These are phyloP conservation scores for Trichosporon faecale DNA, from an alignment of 1,284 basidiomycete species.

Conservation along the genomic window DNA sequence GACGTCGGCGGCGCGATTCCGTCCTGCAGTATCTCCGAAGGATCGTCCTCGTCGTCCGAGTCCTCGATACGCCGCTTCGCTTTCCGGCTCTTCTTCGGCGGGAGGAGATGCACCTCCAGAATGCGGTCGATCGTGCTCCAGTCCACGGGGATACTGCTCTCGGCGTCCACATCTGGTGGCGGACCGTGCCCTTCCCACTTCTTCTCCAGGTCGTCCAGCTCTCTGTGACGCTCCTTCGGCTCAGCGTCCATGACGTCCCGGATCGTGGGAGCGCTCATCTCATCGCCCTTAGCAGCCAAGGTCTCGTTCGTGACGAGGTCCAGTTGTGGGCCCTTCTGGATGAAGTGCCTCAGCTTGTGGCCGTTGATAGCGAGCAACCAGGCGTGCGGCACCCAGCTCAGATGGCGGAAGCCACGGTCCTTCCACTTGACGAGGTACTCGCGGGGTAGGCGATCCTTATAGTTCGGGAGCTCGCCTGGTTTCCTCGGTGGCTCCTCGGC, in stretches of 20 bases:
- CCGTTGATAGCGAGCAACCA: slow-evolving; percentile 69
- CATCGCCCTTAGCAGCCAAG: slow-evolving; percentile 48
- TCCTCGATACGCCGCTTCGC: slow-evolving; percentile 39
- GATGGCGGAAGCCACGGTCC: slow-evolving; percentile 68
- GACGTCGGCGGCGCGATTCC: slow-evolving; percentile 36
- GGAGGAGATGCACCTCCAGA: slow-evolving; percentile 67
- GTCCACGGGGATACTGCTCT: slow-evolving; percentile 62
- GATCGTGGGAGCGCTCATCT: slow-evolving; percentile 45
- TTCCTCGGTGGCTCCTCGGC: slow-evolving; percentile 57
- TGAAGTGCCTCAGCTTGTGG: slow-evolving; percentile 70
- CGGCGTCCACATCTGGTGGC: slow-evolving; percentile 60
- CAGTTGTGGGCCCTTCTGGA: slow-evolving; percentile 66
- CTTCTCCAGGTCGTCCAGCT: slow-evolving; percentile 20
- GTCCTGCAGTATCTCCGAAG: slow-evolving; percentile 25
- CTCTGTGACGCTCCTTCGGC: background rate
- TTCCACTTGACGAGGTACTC: slow-evolving; percentile 90
- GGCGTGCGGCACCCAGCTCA: slow-evolving; percentile 81
- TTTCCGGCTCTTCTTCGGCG: slow-evolving; percentile 24
- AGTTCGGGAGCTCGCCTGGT: slow-evolving; percentile 56
- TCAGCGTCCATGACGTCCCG: slow-evolving; percentile 46
- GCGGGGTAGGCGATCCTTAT: slow-evolving; percentile 65
- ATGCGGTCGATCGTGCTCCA: slow-evolving; percentile 69
- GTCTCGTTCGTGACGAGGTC: slow-evolving; percentile 58
- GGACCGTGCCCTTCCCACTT: slow-evolving; percentile 39
- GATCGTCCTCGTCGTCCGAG: slow-evolving; percentile 12